A percentile compares a stretch with the other conserved stretches of the same genome.
phyloP scores from a whole-genome alignment of 768 basidiomycete genomes.

The Mycena kentingensis region DNA sequence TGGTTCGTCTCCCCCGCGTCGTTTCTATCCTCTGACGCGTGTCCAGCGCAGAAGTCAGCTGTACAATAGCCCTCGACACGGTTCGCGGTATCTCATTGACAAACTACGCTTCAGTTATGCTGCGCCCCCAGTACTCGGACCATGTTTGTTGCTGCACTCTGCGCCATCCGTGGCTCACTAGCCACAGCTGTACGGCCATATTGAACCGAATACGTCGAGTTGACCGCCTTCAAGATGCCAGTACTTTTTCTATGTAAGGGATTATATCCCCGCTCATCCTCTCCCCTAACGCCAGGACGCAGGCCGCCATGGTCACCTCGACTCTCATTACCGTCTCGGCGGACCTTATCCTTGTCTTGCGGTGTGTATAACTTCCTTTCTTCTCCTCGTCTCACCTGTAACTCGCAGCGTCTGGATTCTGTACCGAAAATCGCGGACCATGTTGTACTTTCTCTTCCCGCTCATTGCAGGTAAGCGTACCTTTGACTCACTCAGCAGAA shows the following conservation, averaged over 20 bases:
- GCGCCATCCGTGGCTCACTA: too few species aligned
- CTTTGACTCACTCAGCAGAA: too few species aligned
- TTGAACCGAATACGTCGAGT: too few species aligned
- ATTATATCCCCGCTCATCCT: too few species aligned
- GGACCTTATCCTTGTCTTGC: slow-evolving; percentile 6
- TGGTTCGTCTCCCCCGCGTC: neutral
- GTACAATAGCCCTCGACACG: too few species aligned
- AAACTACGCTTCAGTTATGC: slow-evolving; percentile 14
- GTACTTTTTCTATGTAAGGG: slow-evolving; percentile 6
- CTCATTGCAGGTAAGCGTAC: slow-evolving; percentile 2
- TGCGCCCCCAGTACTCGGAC: slow-evolving; percentile 2
- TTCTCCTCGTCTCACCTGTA: neutral
- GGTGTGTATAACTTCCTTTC: neutral
- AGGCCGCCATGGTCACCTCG: slow-evolving; percentile 1
- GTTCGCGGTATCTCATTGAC: too few species aligned
- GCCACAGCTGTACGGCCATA: too few species aligned
- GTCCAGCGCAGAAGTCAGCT: slow-evolving; percentile 5
- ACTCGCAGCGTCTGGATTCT: slow-evolving; percentile 9
- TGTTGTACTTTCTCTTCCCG: slow-evolving; percentile 8
- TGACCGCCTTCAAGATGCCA: neutral
- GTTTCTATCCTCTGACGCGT: neutral
- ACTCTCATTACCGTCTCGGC: slow-evolving; percentile 5
- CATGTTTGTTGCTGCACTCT: too few species aligned
- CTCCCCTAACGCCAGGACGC: too few species aligned
- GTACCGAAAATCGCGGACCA: slow-evolving; percentile 1